Evolutionary conservation across 169 alveolate species (phyloP), one percentile per base, ranked within the genome.

Genomic region (Cryptosporidium meleagridis): DNA sequence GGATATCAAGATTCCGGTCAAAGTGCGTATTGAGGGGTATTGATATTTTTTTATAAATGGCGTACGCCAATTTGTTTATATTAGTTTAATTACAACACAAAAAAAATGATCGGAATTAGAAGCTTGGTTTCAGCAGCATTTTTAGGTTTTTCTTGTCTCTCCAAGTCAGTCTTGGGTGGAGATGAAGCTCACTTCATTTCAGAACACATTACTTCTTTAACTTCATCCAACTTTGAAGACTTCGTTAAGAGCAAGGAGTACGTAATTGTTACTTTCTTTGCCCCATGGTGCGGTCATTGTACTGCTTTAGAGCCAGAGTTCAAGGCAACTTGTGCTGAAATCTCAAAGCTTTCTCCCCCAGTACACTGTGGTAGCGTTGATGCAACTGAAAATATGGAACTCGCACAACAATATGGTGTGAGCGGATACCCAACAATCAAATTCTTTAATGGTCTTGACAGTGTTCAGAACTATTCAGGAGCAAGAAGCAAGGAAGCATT

Each of bases 251-350:
- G 89, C 52, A 92, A 93, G 70, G 95, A 93, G 29, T 84, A 93
- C 86, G 91, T 96, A 51, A 92, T 96, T 70, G 97, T 96, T 29
- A 95, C 96, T 73, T 97, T 95, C 91, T 97, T 96, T 85, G 98
- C 99, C 41, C 98, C 98, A 14, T 97, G 98, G 98, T 92, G 95
- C 73, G 97, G 97, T n/a, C 98, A 96, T 85, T 97, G 99, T 93
- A 95, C 96, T 86, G 93, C 95, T 75, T 93, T 97, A 35, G 98
- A 97, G 85, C 98, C 99, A 14, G 96, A 96, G 59, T 97, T 95
- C 84, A 92, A 95, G 68, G 95, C 95, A 69, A 94, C 94, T 80
- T 97, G 97, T 33, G 97, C 97, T 10, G 92, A 80, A 35, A 52
- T 85, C 68, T 85, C 94, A 12, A 75, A 91, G 29, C 87, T 85